phyloP scores from a whole-genome alignment of 441 rosid genomes.

The Adansonia gregorii region DNA sequence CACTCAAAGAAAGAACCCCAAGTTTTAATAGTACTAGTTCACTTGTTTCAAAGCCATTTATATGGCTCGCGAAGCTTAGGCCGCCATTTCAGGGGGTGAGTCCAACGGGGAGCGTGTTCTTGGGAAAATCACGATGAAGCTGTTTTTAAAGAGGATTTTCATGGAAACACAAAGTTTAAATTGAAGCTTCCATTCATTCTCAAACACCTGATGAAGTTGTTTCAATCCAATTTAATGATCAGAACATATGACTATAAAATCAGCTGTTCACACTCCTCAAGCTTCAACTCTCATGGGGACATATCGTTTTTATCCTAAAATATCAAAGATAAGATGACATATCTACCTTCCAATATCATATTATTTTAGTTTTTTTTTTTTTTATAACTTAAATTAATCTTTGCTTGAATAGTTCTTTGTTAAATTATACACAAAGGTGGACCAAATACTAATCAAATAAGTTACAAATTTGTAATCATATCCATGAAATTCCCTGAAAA shows the following conservation, averaged over 20 bases:
- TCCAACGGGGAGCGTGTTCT: constrained; percentile 10
- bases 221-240: constrained; percentile 46
- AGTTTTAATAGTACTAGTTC: not conserved
- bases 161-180: constrained; percentile 20
- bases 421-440: constrained; percentile 22
- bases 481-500: constrained; percentile 31
- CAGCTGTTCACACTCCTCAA: constrained; percentile 25
- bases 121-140: constrained; percentile 29
- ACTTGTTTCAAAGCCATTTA: constrained; percentile 26
- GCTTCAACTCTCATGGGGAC: constrained; percentile 7
- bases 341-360: constrained; percentile 43
- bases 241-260: constrained; percentile 35
- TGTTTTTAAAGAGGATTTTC: constrained; percentile 10
- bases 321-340: constrained; percentile 48
- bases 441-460: constrained; percentile 37
- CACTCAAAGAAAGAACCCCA: not conserved
- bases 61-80: constrained; percentile 32
- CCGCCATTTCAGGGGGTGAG: constrained; percentile 31
- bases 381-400: not conserved
- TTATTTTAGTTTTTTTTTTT: constrained; percentile 23
- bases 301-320: constrained; percentile 27
- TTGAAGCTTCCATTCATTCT: constrained; percentile 2
- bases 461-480: constrained; percentile 31
- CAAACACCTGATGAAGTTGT: constrained; percentile 22
- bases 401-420: constrained; percentile 35